Base-by-base conservation (phyloP, 2,329 filamentous ascomycete genomes). In the Paramyrothecium sp. region DNA sequence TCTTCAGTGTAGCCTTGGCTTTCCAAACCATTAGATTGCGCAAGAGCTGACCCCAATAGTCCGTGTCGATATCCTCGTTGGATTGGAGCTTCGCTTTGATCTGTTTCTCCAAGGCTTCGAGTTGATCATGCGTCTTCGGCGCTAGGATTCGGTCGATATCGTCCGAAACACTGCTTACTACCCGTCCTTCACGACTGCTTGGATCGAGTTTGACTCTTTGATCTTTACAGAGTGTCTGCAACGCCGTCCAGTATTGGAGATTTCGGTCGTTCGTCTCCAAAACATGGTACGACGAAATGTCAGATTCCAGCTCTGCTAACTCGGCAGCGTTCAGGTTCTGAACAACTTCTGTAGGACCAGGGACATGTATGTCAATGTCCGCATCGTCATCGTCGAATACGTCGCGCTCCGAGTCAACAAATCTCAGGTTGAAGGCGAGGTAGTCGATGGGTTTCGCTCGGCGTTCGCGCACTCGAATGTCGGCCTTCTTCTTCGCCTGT, bases 401-500 rank as follows among this genome's bases (percentile, higher is more conserved):
- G 69, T 96, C 89, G 66, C 89, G 88, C 52, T 93, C 91, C 30
- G 88, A 82, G 71, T 99, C 95, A 63, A 98, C 88, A 61, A 94
- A 91, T 63, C 92, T 88, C 61, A 99, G 78, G 59, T 91, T 96
- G 68, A 98, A 95, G 1, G 93, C 92, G 50, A 99, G 84, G 81
- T 91, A 93, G 76, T 99, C 95, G 67, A 98, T 94, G 11, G 94
- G 90, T 69, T 92, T 93, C 56, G 94, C 93, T 64, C 96, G 87
- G 12, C 90, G 90, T 73, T 96, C 93, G 65, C 92, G 91, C 50
- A 98, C 92, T 46, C 95, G 89, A 65, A 99, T 96, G 63, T 93
- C 91, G 47, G 95, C 94, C 79, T 97, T 98, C 80, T 96, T 98
- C 81, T 98, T 99, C 51, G 94, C 90, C 76, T 99, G 95, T 74